phyloP scores from a whole-genome alignment of 352 stramenopile species.

The Nothophytophthora sp. region DNA sequence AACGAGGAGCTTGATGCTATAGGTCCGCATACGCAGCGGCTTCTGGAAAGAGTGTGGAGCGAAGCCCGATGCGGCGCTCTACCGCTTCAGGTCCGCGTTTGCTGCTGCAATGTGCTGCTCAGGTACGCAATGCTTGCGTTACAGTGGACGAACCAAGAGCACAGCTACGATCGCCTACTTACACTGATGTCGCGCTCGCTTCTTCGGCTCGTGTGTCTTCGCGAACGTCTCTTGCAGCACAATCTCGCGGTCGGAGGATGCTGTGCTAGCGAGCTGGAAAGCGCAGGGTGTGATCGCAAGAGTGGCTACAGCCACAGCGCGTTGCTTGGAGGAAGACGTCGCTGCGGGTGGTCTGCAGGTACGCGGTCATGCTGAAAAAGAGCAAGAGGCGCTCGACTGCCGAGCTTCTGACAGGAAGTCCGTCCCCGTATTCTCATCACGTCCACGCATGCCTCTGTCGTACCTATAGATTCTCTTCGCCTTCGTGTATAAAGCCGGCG shows the following conservation, averaged over 20 bases:
- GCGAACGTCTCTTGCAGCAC: constrained; percentile 18
- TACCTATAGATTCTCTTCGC: constrained; percentile 41
- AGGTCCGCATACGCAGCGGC: constrained; percentile 7
- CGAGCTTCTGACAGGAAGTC: not conserved
- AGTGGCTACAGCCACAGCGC: constrained; percentile 17
- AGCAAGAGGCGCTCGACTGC: too few relatives aligned
- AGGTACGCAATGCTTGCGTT: too few relatives aligned
- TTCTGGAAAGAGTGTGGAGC: constrained; percentile 18
- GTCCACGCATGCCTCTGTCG: not conserved
- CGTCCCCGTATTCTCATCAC: too few relatives aligned
- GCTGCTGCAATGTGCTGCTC: constrained; percentile 65
- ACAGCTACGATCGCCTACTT: too few relatives aligned
- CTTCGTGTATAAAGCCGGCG: constrained; percentile 42
- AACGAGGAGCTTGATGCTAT: constrained; percentile 3
- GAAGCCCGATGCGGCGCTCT: constrained; percentile 9
- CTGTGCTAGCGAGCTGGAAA: constrained; percentile 27
- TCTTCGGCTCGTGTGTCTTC: too few relatives aligned
- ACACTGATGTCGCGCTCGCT: not conserved
- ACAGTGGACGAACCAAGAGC: too few relatives aligned
- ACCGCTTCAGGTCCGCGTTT: constrained; percentile 53
- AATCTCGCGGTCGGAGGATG: constrained; percentile 24
- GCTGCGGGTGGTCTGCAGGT: constrained; percentile 36
- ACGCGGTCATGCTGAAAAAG: too few relatives aligned
- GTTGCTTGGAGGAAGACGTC: constrained; percentile 19
- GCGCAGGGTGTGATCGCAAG: constrained; percentile 14